phyloP scores from a whole-genome alignment of 345 rosid genomes.

The Jatropha curcas region DNA sequence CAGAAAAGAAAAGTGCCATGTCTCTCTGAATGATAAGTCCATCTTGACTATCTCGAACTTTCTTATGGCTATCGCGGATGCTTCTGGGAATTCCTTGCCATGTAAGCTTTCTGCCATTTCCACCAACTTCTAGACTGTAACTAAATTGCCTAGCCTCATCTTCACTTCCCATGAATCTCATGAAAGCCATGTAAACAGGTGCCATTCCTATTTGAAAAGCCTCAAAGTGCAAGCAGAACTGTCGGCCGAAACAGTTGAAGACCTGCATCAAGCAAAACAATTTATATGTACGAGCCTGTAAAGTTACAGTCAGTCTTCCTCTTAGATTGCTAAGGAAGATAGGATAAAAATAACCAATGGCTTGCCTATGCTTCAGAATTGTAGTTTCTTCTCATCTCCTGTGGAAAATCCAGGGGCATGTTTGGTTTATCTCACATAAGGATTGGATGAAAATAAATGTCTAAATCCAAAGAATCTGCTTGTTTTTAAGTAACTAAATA shows the following conservation, averaged over 20 bases:
- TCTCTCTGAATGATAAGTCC: slow-evolving; percentile 54
- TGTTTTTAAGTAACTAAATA: no score
- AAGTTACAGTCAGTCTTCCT: no score
- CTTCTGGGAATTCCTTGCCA: slow-evolving; percentile 65
- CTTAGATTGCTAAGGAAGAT: no score
- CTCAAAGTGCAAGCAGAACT: slow-evolving; percentile 65
- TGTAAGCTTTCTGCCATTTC: slow-evolving; percentile 46
- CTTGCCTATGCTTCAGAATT: background rate
- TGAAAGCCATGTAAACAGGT: slow-evolving; percentile 61
- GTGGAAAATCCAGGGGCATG: background rate
- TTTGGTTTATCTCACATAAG: no score
- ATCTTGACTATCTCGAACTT: slow-evolving; percentile 58
- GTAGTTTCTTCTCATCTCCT: no score
- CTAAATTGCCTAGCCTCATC: slow-evolving; percentile 49
- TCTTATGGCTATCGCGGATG: slow-evolving; percentile 54
- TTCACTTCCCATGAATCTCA: slow-evolving; percentile 59
- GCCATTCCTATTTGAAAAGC: slow-evolving; percentile 52
- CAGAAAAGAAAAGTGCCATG: slow-evolving; percentile 56
- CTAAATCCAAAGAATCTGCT: no score
- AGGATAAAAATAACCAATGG: background rate
- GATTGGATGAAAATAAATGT: no score
- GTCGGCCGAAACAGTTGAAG: slow-evolving; percentile 51
- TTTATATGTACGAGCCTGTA: no score
- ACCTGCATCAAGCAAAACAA: slow-evolving; percentile 37
- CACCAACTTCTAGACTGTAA: slow-evolving; percentile 60